Conservation (phyloP, 495 filamentous ascomycete genomes). For the Jackrogersella multiformis region DNA sequence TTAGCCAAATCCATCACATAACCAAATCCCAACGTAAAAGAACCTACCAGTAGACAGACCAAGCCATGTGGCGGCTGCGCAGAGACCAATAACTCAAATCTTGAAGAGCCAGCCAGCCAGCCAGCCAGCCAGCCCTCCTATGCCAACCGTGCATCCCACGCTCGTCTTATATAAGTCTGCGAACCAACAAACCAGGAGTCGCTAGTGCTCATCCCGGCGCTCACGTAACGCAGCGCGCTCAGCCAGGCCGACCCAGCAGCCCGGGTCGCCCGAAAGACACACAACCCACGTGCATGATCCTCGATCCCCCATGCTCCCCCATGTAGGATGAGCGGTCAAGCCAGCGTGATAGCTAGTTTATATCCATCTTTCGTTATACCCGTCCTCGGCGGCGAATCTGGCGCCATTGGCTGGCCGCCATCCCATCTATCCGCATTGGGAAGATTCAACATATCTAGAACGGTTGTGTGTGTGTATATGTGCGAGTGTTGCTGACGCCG, state of each 20-base stretch:
- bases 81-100: slow-evolving; percentile 1
- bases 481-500: slow-evolving; percentile 5
- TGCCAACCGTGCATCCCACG: not conserved
- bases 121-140: no score
- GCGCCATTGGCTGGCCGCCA: slow-evolving; percentile 11
- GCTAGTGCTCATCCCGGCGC: slow-evolving; percentile 26
- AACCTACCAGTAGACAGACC: not conserved
- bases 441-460: not conserved
- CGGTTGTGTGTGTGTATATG: no score
- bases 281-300: slow-evolving; percentile 35
- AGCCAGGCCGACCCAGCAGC: slow-evolving; percentile 18
- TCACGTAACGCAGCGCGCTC: slow-evolving; percentile 28
- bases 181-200: not conserved
- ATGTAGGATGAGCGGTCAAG: slow-evolving; percentile 27
- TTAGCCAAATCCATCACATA: not conserved
- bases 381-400: slow-evolving; percentile 8
- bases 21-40: not conserved
- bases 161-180: slow-evolving; percentile 19
- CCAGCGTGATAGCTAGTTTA: not conserved
- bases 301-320: not conserved
- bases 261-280: slow-evolving; percentile 31
- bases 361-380: not conserved
- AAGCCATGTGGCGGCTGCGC: not conserved
- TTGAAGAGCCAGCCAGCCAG: not conserved
- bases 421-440: slow-evolving; percentile 4